Percentiles rank a stretch among this genome's conserved stretches.
phyloP scores from a whole-genome alignment of 345 rosid genomes.

The Eucalyptus regnans region DNA sequence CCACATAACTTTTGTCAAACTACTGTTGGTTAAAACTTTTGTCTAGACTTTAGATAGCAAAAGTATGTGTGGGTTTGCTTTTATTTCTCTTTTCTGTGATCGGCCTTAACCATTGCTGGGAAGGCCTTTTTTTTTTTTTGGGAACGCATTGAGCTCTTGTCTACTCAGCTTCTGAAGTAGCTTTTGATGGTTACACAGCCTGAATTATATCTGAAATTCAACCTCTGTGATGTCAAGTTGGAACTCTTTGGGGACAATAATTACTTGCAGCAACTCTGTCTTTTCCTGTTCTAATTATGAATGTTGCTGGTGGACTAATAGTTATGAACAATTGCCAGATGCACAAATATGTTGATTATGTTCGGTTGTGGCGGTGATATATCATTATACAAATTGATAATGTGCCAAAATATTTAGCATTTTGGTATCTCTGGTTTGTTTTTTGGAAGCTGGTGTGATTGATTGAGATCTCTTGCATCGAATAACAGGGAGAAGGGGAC shows the following conservation, averaged over 20 bases:
- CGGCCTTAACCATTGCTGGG: too few species aligned
- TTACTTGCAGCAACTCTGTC: background rate
- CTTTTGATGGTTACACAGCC: background rate
- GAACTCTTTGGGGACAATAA: background rate
- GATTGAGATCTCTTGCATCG: background rate
- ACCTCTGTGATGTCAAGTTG: background rate
- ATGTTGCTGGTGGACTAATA: background rate
- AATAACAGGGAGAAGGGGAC: background rate
- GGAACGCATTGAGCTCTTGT: background rate
- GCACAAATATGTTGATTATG: background rate
- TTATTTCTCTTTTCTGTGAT: too few species aligned
- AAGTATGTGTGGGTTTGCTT: too few species aligned
- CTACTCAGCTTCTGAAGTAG: background rate
- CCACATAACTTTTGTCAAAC: background rate
- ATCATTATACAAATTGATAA: background rate
- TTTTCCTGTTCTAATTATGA: background rate
- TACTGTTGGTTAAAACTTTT: background rate
- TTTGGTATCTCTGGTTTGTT: background rate
- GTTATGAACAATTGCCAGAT: background rate
- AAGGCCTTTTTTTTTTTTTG: too few species aligned
- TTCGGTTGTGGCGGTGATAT: background rate
- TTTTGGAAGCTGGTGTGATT: background rate
- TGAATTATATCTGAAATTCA: background rate
- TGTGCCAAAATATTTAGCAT: background rate
- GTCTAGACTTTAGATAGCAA: background rate